phyloP scores from a whole-genome alignment of 2,329 filamentous ascomycete species.

The Cercospora sojina region DNA sequence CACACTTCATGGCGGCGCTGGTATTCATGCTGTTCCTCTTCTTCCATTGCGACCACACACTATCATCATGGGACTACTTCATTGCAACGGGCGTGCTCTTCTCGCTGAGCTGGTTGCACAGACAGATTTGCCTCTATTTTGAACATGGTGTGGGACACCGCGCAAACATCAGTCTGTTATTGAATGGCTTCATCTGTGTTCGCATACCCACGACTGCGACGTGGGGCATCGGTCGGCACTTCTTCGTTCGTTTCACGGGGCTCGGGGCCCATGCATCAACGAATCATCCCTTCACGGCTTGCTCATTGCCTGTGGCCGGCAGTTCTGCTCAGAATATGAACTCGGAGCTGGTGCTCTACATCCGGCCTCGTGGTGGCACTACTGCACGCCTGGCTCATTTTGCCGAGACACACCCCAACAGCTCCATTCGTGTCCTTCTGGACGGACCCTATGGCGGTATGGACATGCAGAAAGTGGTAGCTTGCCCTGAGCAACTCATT shows the following conservation, averaged over 20 bases:
- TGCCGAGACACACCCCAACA: conserved; percentile 36
- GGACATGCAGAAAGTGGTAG: conserved; percentile 38
- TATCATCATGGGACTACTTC: conserved; percentile 62
- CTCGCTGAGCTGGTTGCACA: conserved; percentile 47
- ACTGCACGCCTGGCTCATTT: conserved; percentile 48
- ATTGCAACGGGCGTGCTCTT: conserved; percentile 57
- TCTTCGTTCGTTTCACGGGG: conserved; percentile 55
- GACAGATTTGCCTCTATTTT: conserved; percentile 50
- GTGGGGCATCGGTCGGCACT: conserved; percentile 56
- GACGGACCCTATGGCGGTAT: conserved; percentile 62
- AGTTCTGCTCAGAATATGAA: conserved; percentile 19
- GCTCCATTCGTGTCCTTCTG: conserved; percentile 49
- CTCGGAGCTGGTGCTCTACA: conserved; percentile 54
- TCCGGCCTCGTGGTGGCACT: conserved; percentile 52
- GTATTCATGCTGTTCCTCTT: conserved; percentile 61
- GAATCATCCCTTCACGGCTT: conserved; percentile 57
- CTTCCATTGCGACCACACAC: conserved; percentile 57
- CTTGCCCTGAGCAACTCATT: conserved; percentile 48
- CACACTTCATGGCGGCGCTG: conserved; percentile 54
- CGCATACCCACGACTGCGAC: conserved; percentile 45
- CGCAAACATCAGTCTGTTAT: conserved; percentile 46
- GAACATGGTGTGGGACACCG: conserved; percentile 49
- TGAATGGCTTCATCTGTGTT: conserved; percentile 46
- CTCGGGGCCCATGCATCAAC: conserved; percentile 48
- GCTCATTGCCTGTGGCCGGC: conserved; percentile 45